Evolutionary conservation across 2,329 filamentous ascomycete genomes (phyloP).

Genomic region (Madurella fahalii): DNA sequence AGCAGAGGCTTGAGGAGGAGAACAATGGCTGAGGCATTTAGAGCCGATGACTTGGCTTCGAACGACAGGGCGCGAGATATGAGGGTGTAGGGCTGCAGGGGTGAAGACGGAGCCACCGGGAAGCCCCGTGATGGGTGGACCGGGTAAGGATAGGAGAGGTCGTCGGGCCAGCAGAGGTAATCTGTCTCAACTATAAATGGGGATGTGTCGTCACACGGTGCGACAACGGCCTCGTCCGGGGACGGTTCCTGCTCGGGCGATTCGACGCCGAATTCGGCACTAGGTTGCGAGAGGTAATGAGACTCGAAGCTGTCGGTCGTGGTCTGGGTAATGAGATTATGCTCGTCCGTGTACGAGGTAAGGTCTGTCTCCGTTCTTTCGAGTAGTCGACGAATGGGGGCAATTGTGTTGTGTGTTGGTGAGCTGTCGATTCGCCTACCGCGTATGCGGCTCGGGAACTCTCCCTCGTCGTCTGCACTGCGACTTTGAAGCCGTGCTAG

Average conservation of each 20-base stretch:
- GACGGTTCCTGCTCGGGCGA: conserved; percentile 15
- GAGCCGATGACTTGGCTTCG: conserved; percentile 51
- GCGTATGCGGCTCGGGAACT: conserved; percentile 45
- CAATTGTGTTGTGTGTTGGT: conserved; percentile 6
- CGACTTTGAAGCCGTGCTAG: conserved; percentile 24
- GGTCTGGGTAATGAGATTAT: conserved; percentile 44
- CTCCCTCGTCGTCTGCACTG: conserved; percentile 30
- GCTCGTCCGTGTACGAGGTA: conserved; percentile 27
- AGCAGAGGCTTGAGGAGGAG: conserved; percentile 57
- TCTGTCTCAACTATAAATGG: conserved; percentile 51
- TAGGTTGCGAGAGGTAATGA: conserved; percentile 28
- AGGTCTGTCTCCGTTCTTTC: conserved; percentile 25
- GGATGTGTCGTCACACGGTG: conserved; percentile 14
- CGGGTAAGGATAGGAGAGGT: conserved; percentile 52
- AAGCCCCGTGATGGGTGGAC: conserved; percentile 23
- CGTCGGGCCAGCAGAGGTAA: conserved; percentile 55
- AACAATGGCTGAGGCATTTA: conserved; percentile 59
- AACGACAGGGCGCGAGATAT: conserved; percentile 52
- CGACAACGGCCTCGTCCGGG: conserved; percentile 4
- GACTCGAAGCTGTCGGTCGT: conserved; percentile 34
- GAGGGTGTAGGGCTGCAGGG: conserved; percentile 54
- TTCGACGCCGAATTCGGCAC: conserved; percentile 19
- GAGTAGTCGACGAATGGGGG: conserved; percentile 17
- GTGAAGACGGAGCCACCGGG: conserved; percentile 27
- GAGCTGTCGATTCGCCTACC: conserved; percentile 36